phyloP scores from a whole-genome alignment of 2,329 filamentous ascomycete genomes.

The Cercospora berteroae region DNA sequence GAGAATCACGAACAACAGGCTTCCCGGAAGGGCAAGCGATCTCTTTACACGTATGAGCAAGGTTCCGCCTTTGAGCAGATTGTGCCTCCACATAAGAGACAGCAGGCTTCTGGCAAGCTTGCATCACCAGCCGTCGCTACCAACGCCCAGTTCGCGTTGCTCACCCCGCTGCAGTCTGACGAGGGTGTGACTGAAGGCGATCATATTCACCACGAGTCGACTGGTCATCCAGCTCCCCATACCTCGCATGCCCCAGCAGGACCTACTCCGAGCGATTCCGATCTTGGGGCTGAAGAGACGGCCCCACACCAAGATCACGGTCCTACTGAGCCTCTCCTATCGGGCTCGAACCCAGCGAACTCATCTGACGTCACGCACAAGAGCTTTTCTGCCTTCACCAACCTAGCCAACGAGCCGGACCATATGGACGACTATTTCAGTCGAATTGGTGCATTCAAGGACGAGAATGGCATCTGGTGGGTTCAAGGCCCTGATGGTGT shows the following conservation, averaged over 20 bases:
- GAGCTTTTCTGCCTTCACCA: not conserved
- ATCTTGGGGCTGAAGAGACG: not conserved
- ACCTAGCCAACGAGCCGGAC: not conserved
- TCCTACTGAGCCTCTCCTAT: too few relatives aligned
- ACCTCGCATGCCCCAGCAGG: not conserved
- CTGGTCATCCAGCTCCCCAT: not conserved
- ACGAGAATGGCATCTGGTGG: not conserved
- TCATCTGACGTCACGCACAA: not conserved
- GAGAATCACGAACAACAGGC: not conserved
- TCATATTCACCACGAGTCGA: not conserved
- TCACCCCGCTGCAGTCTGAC: too few relatives aligned
- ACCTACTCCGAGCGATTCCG: not conserved
- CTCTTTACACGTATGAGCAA: not conserved
- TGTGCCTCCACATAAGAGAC: not conserved
- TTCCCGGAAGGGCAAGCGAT: not conserved
- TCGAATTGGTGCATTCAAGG: not conserved
- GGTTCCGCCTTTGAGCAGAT: not conserved
- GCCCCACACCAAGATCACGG: not conserved
- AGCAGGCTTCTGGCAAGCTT: not conserved
- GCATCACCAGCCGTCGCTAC: too few relatives aligned
- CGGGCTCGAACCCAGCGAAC: not conserved
- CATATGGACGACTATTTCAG: not conserved
- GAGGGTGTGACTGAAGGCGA: too few relatives aligned
- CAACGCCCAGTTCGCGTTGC: too few relatives aligned
- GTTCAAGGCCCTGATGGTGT: not conserved